Percentiles rank a stretch among this genome's conserved stretches.
These are phyloP conservation scores for Beauveria sp. DNA, from an alignment of 2,329 filamentous ascomycete genomes.

Conservation along the genomic window DNA sequence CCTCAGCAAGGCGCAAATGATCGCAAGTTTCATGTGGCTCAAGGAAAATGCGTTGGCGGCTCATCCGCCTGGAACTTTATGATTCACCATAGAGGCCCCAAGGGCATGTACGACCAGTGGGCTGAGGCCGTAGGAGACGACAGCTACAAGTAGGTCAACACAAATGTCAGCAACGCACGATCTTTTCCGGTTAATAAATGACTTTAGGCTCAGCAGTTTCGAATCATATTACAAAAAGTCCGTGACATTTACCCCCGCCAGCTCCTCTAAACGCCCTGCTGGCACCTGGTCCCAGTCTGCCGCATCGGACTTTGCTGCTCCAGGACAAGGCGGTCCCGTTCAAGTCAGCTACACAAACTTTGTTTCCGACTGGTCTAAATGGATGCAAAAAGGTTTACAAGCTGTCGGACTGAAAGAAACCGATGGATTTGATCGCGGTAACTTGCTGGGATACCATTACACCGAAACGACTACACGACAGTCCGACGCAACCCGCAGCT, in stretches of 20 bases:
- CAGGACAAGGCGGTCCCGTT: conserved; percentile 18
- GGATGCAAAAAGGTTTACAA: conserved; percentile 19
- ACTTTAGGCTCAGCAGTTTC: conserved; percentile 11
- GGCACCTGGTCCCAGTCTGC: conserved; percentile 18
- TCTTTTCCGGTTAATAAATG: neutral
- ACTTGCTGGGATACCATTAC: conserved; percentile 20
- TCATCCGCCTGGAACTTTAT: conserved; percentile 30
- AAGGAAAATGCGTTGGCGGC: conserved; percentile 31
- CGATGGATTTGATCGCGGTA: conserved; percentile 17
- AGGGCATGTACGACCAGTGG: conserved; percentile 23
- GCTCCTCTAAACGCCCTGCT: conserved; percentile 13
- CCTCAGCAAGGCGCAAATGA: conserved; percentile 16
- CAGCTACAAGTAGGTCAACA: conserved; percentile 19
- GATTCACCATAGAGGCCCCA: conserved; percentile 26
- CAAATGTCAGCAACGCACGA: neutral
- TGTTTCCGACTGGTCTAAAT: conserved; percentile 16
- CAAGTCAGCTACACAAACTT: conserved; percentile 22
- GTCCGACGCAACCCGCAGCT: conserved; percentile 19
- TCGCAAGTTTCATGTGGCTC: conserved; percentile 27
- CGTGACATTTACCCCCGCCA: conserved; percentile 18
- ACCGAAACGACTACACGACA: conserved; percentile 15
- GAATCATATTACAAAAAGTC: conserved; percentile 21
- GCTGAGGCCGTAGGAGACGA: conserved; percentile 23
- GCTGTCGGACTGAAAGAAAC: conserved; percentile 20
- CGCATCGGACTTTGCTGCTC: conserved; percentile 17